Percentiles rank a stretch among this genome's conserved stretches.
Conservation (phyloP, 2,329 filamentous ascomycete species). For the Alternaria consortialis region DNA sequence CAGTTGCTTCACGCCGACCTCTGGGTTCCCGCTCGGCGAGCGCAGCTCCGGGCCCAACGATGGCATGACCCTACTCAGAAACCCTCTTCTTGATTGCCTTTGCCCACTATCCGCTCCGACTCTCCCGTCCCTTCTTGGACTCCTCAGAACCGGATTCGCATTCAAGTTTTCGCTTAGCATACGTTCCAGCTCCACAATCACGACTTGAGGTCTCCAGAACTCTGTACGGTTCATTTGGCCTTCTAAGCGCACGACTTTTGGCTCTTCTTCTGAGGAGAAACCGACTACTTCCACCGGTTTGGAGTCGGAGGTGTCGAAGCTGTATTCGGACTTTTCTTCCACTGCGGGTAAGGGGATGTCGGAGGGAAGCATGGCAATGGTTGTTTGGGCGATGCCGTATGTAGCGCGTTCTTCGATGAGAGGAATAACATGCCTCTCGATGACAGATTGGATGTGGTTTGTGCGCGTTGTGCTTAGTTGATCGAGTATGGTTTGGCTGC, state of each 20-base stretch:
- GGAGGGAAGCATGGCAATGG: conserved; percentile 57
- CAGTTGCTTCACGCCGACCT: conserved; percentile 27
- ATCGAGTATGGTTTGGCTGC: conserved; percentile 44
- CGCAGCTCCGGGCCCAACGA: conserved; percentile 31
- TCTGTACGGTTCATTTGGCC: conserved; percentile 53
- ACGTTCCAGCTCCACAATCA: conserved; percentile 53
- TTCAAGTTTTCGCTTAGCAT: conserved; percentile 46
- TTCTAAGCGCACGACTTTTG: conserved; percentile 52
- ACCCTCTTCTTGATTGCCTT: conserved; percentile 22
- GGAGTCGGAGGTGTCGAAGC: conserved; percentile 32
- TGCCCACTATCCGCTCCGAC: conserved; percentile 3
- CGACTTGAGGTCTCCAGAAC: conserved; percentile 56
- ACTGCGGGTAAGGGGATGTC: conserved; percentile 44
- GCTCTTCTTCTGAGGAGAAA: conserved; percentile 52
- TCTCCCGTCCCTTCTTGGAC: conserved; percentile 4
- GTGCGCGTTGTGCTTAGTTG: conserved; percentile 52
- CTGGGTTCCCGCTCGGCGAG: conserved; percentile 29
- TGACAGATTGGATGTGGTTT: conserved; percentile 51
- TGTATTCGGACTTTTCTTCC: conserved; percentile 42
- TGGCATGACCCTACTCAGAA: conserved; percentile 38
- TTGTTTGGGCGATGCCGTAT: conserved; percentile 55
- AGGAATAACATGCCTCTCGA: conserved; percentile 54
- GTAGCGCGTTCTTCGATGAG: conserved; percentile 51
- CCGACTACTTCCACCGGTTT: conserved; percentile 50
- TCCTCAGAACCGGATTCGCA: conserved; percentile 23